phyloP scores from a whole-genome alignment of 345 rosid genomes.

The Bruguiera sexangula region DNA sequence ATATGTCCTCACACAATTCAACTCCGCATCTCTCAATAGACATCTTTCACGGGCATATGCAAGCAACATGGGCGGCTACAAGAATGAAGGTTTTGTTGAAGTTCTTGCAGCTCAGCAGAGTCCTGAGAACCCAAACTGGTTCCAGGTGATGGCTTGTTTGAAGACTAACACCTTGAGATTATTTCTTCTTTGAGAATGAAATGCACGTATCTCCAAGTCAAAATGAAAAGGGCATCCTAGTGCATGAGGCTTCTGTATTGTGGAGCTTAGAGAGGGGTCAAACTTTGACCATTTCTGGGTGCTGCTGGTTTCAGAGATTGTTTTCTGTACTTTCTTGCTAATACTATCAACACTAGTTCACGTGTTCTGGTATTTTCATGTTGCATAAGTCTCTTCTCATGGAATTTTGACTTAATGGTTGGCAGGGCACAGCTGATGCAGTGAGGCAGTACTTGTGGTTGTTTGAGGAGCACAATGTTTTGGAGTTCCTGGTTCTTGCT shows the following conservation, averaged over 20 bases:
- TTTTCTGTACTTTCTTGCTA: no score
- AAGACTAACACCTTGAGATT: not conserved
- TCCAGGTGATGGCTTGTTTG: conserved; percentile 52
- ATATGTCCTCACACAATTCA: conserved; percentile 94
- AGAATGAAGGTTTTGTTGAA: conserved; percentile 98
- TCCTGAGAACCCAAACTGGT: conserved; percentile 98
- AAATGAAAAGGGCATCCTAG: no score
- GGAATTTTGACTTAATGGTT: not conserved
- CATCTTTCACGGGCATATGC: conserved; percentile 94
- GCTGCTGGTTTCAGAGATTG: no score
- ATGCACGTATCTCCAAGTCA: not conserved
- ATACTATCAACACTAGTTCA: no score
- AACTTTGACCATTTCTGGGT: no score
- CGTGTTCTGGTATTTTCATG: not conserved
- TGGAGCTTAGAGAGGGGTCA: no score
- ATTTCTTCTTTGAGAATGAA: not conserved
- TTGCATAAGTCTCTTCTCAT: not conserved
- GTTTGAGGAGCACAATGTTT: conserved; percentile 92
- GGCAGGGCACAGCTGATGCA: conserved; percentile 96
- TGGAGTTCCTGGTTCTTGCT: conserved; percentile 90
- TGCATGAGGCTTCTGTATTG: no score
- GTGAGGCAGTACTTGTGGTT: conserved; percentile 95
- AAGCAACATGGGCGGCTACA: conserved; percentile 94
- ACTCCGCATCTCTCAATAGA: conserved; percentile 92
- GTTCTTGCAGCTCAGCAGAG: conserved; percentile 99